phyloP scores from a whole-genome alignment of 2,329 filamentous ascomycete genomes.

The Arthroderma uncinatum region DNA sequence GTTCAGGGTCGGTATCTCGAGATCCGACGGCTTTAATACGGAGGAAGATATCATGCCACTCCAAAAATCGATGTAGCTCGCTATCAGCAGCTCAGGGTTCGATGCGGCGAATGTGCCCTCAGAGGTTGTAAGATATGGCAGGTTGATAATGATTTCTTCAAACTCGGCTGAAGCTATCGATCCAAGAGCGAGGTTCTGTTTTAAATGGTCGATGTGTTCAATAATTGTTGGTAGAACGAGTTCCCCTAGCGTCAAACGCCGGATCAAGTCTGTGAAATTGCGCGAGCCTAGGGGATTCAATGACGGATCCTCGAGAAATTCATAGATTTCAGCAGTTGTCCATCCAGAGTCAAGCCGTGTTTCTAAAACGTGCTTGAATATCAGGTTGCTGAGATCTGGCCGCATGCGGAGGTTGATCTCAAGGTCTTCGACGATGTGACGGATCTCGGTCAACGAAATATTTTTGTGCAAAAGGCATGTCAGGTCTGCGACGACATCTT shows the following conservation, averaged over 20 bases:
- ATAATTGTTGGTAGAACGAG: slow-evolving; percentile 14
- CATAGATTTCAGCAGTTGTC: slow-evolving; percentile 19
- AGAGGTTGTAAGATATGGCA: slow-evolving; percentile 18
- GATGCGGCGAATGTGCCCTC: slow-evolving; percentile 11
- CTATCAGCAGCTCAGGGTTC: slow-evolving; percentile 15
- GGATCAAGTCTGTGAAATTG: slow-evolving; percentile 26
- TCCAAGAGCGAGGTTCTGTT: slow-evolving; percentile 26
- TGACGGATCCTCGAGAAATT: slow-evolving; percentile 28
- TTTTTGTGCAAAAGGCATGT: not conserved
- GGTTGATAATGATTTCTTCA: slow-evolving; percentile 21
- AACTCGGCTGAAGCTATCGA: slow-evolving; percentile 27
- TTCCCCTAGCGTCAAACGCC: slow-evolving; percentile 17
- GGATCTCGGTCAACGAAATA: slow-evolving; percentile 21
- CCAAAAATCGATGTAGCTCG: slow-evolving; percentile 27
- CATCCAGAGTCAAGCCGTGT: slow-evolving; percentile 10
- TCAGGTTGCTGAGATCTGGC: slow-evolving; percentile 26
- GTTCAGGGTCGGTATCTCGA: slow-evolving; percentile 23
- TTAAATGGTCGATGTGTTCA: slow-evolving; percentile 17
- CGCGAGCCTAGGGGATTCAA: slow-evolving; percentile 28
- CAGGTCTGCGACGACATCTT: not conserved
- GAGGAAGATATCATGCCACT: slow-evolving; percentile 27
- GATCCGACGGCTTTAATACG: slow-evolving; percentile 25
- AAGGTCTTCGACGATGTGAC: slow-evolving; percentile 20
- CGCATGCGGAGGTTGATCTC: slow-evolving; percentile 26
- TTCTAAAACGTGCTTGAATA: slow-evolving; percentile 25